These are phyloP conservation scores for Helianthus annuus DNA, from an alignment of 129 eudicot species.

Conservation along the genomic window HanXRQr2.0-SUNRISE NC_035442.2:8072997-8073496, in stretches of 20 bases:
- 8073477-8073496: background rate
- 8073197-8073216: constrained; percentile 6
- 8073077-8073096: constrained; percentile 4
- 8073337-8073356: constrained; percentile 32
- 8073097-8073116: constrained; percentile 7
- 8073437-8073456: constrained; percentile 3
- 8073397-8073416: constrained; percentile 63
- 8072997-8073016: constrained; percentile 5
- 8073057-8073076: background rate
- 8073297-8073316: constrained; percentile 8
- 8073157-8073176: constrained; percentile 12
- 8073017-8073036: background rate
- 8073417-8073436: background rate
- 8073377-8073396: constrained; percentile 54
- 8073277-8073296: constrained; percentile 27
- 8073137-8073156: constrained; percentile 6
- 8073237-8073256: background rate
- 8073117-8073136: constrained; percentile 19
- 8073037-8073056: constrained; percentile 15
- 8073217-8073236: background rate
- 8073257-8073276: constrained; percentile 17
- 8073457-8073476: background rate
- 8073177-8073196: constrained; percentile 3
- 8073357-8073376: constrained; percentile 26
- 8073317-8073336: constrained; percentile 30